Percentiles rank a stretch among this genome's conserved stretches.
Evolutionary conservation across 768 basidiomycete species (phyloP).

Genomic region (Naganishia friedmannii): DNA sequence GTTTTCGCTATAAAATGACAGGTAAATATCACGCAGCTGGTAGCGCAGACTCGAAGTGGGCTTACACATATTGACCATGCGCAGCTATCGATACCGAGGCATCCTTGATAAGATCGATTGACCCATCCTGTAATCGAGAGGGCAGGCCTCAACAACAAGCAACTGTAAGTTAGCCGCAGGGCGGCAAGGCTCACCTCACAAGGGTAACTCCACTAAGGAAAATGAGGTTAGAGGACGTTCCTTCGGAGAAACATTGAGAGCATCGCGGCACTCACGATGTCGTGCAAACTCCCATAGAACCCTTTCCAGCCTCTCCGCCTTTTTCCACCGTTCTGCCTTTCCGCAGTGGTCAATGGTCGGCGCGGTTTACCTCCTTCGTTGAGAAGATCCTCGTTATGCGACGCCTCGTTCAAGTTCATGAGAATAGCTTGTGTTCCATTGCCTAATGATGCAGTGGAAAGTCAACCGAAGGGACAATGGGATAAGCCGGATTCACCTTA

Average conservation of each 20-base stretch:
- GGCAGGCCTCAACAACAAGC: background rate
- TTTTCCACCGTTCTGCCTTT: conserved; percentile 38
- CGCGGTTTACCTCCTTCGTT: conserved; percentile 49
- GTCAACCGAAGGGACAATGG: background rate
- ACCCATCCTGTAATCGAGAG: conserved; percentile 55
- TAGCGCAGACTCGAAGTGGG: background rate
- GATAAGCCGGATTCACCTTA: conserved; percentile 41
- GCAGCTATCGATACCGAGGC: conserved; percentile 77
- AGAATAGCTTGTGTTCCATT: conserved; percentile 90
- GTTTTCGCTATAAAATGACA: conserved; percentile 44
- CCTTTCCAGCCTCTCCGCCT: conserved; percentile 52
- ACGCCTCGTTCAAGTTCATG: conserved; percentile 88
- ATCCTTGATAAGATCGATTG: conserved; percentile 71
- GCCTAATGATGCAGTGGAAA: conserved; percentile 52
- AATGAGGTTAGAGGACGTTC: background rate
- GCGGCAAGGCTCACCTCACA: conserved; percentile 65
- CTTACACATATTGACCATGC: conserved; percentile 75
- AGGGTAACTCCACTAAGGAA: conserved; percentile 60
- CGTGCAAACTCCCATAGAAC: conserved; percentile 92
- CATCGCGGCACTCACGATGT: conserved; percentile 64
- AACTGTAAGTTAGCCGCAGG: too few species aligned
- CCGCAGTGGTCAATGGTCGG: conserved; percentile 48
- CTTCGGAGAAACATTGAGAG: background rate
- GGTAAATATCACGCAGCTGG: background rate
- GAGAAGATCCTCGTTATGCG: conserved; percentile 64